Evolutionary conservation across 2,329 filamentous ascomycete genomes (phyloP), one percentile per base, ranked within the genome.

Genomic region (Sporothrix pseudoabietina): DNA sequence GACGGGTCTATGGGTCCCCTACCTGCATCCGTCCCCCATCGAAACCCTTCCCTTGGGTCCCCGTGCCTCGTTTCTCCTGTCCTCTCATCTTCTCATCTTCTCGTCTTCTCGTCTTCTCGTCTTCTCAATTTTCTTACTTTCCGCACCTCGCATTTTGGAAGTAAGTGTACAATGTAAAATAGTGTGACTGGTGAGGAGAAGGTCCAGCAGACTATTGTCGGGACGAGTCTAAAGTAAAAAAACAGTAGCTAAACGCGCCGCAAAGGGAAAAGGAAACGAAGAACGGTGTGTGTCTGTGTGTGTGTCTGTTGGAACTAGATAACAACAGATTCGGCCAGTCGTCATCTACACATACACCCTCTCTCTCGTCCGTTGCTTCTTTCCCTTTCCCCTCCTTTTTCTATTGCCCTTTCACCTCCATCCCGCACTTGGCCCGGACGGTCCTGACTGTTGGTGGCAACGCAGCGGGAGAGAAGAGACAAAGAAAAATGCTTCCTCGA

Each of bases 251-350:
- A 35, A 59, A 59, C 6, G 30, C 30, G 30, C 30, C 55, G 22
- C 9, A 32, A 57, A 30, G 55, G 55, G 3, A 41, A 44, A 44
- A 41, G 26, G n/a, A 14, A 55, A 26, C 47, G 47, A 26, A 26
- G 22, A 12, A 55, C 26, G 22, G 47, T 52, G 47, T 52, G 16
- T n/a, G 47, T 52, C n/a, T 30, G 4, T 65, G 59, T 65, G 35
- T 65, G 59, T 65, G 59, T 65, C 59, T 65, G 59, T 65, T 65
- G 59, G 59, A 44, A 44, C 59, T 65, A 65, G 19, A n/a, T 30
- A 14, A 55, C 19, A 26, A 22, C 19, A 26, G 19, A 22, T 19
- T 59, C 30, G 55, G 30, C 55, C 4, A 12, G 19, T 59, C 10
- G 30, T 35, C 26, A 35, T 39, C 30, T 12, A 14, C 41, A 10